Conservation (phyloP, 768 basidiomycete genomes). For the Pulveroboletus sp. region DNA sequence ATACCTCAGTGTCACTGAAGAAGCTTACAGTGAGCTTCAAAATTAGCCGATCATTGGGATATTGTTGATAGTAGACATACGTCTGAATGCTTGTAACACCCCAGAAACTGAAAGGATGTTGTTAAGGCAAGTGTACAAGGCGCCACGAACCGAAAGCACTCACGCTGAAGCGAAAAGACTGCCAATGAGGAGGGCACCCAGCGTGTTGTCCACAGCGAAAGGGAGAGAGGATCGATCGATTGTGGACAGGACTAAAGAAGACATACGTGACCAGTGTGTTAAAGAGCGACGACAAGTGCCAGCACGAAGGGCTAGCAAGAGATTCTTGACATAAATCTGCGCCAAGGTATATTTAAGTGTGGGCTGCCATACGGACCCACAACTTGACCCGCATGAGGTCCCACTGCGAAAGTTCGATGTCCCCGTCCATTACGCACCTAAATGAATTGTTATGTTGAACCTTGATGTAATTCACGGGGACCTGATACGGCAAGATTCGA, state of each 20-base stretch:
- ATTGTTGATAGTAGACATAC: slow-evolving; percentile 44
- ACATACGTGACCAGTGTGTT: slow-evolving; percentile 4
- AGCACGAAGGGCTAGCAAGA: neutral
- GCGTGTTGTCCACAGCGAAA: slow-evolving; percentile 40
- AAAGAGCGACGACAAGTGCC: neutral
- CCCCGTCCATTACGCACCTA: neutral
- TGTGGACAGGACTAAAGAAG: neutral
- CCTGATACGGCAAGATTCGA: no score
- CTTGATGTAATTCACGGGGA: neutral
- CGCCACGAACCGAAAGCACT: slow-evolving; percentile 12
- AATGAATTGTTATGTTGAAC: neutral
- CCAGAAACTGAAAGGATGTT: slow-evolving; percentile 41
- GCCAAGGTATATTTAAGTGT: neutral
- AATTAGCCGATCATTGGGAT: slow-evolving; percentile 28
- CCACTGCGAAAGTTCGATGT: no score
- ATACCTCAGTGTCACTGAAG: neutral
- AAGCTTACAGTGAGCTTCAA: slow-evolving; percentile 39
- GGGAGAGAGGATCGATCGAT: slow-evolving; percentile 2
- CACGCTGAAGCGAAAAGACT: slow-evolving; percentile 51
- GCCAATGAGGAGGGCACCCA: slow-evolving; percentile 53
- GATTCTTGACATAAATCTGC: neutral
- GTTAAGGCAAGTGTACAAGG: neutral
- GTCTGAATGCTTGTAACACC: slow-evolving; percentile 54
- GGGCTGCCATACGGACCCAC: neutral
- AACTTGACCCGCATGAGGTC: neutral